Percentiles rank a stretch among this genome's conserved stretches.
phyloP scores from a whole-genome alignment of 495 filamentous ascomycete genomes.

The Massariosphaeria phaeospora region DNA sequence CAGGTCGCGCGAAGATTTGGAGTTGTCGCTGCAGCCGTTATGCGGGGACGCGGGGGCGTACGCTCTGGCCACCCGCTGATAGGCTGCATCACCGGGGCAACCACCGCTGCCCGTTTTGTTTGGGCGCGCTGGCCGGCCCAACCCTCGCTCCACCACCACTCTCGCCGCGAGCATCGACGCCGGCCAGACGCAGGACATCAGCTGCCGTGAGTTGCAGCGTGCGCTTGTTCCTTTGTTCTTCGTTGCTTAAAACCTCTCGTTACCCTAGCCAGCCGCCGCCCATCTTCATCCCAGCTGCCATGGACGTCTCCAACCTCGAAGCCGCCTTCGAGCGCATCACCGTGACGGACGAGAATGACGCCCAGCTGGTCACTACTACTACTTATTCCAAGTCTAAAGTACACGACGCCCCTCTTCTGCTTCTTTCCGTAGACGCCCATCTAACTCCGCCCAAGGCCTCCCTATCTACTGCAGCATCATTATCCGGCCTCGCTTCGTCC shows the following conservation, averaged over 20 bases:
- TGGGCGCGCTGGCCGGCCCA: no score
- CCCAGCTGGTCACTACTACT: constrained; percentile 29
- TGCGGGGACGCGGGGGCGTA: constrained; percentile 11
- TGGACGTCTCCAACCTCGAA: constrained; percentile 39
- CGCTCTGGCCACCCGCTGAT: background rate
- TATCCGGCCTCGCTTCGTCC: constrained; percentile 36
- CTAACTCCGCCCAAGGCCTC: constrained; percentile 34
- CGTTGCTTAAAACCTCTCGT: constrained; percentile 14
- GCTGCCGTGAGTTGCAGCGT: constrained; percentile 6
- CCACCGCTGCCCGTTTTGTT: no score
- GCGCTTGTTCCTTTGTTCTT: constrained; percentile 16
- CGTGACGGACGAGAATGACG: constrained; percentile 42
- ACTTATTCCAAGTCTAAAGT: constrained; percentile 41
- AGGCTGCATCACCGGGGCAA: constrained; percentile 9
- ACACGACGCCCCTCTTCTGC: constrained; percentile 5
- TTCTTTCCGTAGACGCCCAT: constrained; percentile 11
- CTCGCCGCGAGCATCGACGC: background rate
- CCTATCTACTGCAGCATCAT: constrained; percentile 36
- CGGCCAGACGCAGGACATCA: constrained; percentile 6
- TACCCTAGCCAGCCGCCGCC: background rate
- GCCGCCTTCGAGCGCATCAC: constrained; percentile 41
- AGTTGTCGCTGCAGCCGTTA: background rate
- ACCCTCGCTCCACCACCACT: background rate
- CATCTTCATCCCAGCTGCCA: constrained; percentile 22
- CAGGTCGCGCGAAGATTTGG: background rate